Conservation (phyloP, 1,284 basidiomycete species). For the Heterobasidion irregulare region DNA sequence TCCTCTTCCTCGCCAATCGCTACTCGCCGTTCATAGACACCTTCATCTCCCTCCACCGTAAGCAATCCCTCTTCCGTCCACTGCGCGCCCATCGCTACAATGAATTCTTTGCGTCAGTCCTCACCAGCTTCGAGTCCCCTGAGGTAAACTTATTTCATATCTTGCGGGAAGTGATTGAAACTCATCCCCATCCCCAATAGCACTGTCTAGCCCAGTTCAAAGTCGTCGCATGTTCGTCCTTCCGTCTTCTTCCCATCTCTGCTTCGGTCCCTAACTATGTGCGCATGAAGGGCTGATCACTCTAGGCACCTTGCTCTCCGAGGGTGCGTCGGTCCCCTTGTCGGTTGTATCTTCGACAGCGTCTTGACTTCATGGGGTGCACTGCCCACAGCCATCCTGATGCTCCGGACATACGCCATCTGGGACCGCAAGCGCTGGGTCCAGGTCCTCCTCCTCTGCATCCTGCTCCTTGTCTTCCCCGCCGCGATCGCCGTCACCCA, state of each 20-base stretch:
- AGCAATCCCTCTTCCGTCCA: slow-evolving; percentile 7
- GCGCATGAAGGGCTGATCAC: neutral
- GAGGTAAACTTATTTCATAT: neutral
- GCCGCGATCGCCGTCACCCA: slow-evolving; percentile 24
- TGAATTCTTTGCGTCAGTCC: neutral
- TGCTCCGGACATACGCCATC: slow-evolving; percentile 34
- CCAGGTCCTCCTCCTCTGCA: slow-evolving; percentile 11
- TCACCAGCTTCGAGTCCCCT: neutral
- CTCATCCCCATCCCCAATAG: too few relatives aligned
- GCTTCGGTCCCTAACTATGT: neutral
- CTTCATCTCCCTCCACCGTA: slow-evolving; percentile 26
- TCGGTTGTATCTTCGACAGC: too few relatives aligned
- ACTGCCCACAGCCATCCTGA: slow-evolving; percentile 19
- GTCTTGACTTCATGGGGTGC: too few relatives aligned
- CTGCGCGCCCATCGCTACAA: neutral
- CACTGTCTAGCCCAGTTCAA: neutral
- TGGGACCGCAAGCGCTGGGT: slow-evolving; percentile 29
- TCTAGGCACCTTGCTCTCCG: neutral
- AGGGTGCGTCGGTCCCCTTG: neutral
- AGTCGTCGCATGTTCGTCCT: neutral
- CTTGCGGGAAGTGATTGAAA: too few relatives aligned
- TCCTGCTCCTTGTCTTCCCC: slow-evolving; percentile 14
- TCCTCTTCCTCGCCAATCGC: slow-evolving; percentile 31
- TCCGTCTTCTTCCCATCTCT: neutral
- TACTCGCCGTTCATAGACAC: slow-evolving; percentile 35